These are phyloP conservation scores for Leptodontidium sp. DNA, from an alignment of 2,329 filamentous ascomycete genomes.

Conservation along the genomic window DNA sequence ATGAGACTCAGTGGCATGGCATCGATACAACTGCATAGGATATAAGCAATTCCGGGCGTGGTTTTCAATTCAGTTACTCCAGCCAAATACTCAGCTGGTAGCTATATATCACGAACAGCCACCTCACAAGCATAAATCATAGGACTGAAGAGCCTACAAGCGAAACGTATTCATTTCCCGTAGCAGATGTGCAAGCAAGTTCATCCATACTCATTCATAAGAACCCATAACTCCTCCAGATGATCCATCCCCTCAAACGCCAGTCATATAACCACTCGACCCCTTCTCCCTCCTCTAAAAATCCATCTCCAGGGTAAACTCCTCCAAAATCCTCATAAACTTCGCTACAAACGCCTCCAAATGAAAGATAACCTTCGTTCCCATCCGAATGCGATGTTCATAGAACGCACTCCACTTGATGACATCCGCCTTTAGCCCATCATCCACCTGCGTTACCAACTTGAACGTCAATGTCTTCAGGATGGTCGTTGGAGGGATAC, in stretches of 20 bases:
- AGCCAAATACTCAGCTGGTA: no score
- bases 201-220: background rate
- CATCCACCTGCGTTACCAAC: conserved; percentile 85
- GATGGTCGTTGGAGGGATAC: conserved; percentile 93
- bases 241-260: background rate
- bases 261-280: no score
- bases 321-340: conserved; percentile 96
- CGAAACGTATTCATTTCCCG: background rate
- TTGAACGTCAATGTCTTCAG: conserved; percentile 96
- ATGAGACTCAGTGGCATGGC: background rate
- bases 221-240: background rate
- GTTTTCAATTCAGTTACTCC: no score
- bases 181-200: background rate
- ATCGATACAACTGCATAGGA: background rate
- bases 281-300: conserved; percentile 50
- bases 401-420: conserved; percentile 98
- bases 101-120: background rate
- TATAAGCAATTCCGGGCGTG: no score
- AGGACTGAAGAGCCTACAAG: background rate
- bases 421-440: conserved; percentile 88
- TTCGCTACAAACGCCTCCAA: conserved; percentile 98
- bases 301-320: conserved; percentile 89
- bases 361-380: conserved; percentile 97
- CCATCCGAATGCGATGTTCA: conserved; percentile 91
- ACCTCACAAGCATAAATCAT: background rate